Conservation (phyloP, 805 yeast genomes). For the Nakazawaea siamensis region DNA sequence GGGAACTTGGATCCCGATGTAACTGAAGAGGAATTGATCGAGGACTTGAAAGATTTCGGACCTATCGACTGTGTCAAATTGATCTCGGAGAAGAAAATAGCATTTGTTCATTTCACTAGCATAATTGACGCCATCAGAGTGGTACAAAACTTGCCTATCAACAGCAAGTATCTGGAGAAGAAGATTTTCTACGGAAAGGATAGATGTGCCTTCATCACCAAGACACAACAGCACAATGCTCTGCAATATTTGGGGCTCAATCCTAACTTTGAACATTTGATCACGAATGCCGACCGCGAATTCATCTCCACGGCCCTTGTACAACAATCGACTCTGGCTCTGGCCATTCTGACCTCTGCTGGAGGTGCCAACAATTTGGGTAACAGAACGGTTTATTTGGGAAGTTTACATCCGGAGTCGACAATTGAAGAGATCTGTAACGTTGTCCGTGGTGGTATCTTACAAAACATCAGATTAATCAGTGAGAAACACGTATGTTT, state of each 20-base stretch:
- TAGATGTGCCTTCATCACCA: conserved; percentile 88
- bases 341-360: conserved; percentile 91
- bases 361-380: conserved; percentile 92
- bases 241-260: conserved; percentile 90
- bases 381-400: conserved; percentile 87
- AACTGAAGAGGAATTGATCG: conserved; percentile 51
- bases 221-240: conserved; percentile 94
- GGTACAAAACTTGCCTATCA: conserved; percentile 64
- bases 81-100: conserved; percentile 72
- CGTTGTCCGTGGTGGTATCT: conserved; percentile 89
- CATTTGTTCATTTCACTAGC: conserved; percentile 85
- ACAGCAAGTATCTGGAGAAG: conserved; percentile 62
- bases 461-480: conserved; percentile 75
- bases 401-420: conserved; percentile 82
- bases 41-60: conserved; percentile 70
- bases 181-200: conserved; percentile 91
- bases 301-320: conserved; percentile 67
- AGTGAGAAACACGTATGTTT: conserved; percentile 88
- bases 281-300: conserved; percentile 49
- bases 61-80: conserved; percentile 79
- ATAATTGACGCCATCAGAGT: conserved; percentile 82
- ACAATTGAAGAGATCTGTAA: conserved; percentile 92
- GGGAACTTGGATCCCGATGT: conserved; percentile 64
- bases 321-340: conserved; percentile 94
- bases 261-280: conserved; percentile 78